Conservation (phyloP, 2,329 filamentous ascomycete species). For the Sclerotinia glacialis region DNA sequence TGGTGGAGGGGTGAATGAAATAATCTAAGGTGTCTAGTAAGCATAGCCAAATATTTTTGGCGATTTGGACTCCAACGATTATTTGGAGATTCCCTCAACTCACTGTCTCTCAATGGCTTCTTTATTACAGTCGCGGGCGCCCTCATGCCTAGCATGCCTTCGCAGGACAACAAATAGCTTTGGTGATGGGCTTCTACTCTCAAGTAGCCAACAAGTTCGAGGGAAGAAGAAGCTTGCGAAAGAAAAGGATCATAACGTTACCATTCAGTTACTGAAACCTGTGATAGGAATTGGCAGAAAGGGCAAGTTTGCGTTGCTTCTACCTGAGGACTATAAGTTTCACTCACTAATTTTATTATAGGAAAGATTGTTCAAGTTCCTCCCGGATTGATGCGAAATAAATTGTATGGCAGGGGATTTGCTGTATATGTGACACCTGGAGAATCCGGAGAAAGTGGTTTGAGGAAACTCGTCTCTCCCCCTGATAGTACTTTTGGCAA, state of each 20-base stretch:
- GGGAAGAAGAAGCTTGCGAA: slow-evolving; percentile 47
- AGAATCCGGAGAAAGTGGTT: slow-evolving; percentile 46
- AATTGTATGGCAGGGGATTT: slow-evolving; percentile 49
- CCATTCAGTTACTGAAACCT: slow-evolving; percentile 52
- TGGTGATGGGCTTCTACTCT: slow-evolving; percentile 26
- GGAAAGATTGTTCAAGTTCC: slow-evolving; percentile 52
- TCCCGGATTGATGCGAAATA: slow-evolving; percentile 53
- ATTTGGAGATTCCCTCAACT: not conserved
- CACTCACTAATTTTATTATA: slow-evolving; percentile 33
- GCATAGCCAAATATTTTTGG: slow-evolving; percentile 19
- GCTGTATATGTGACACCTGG: slow-evolving; percentile 51
- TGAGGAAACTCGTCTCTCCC: slow-evolving; percentile 40
- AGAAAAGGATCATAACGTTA: slow-evolving; percentile 39
- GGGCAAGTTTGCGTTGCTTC: slow-evolving; percentile 40
- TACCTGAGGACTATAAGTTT: not conserved
- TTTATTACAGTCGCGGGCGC: slow-evolving; percentile 31
- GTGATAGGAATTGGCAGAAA: slow-evolving; percentile 50
- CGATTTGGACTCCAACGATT: slow-evolving; percentile 5
- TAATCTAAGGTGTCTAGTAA: slow-evolving; percentile 12
- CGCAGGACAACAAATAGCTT: slow-evolving; percentile 34
- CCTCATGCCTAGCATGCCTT: slow-evolving; percentile 36
- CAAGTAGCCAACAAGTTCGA: slow-evolving; percentile 41
- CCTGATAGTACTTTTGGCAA: slow-evolving; percentile 20
- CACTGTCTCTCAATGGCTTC: slow-evolving; percentile 33
- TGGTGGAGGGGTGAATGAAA: slow-evolving; percentile 7